These are phyloP conservation scores for Bidens hawaiensis DNA, from an alignment of 140 eudicot genomes.

Conservation along the genomic window DNA sequence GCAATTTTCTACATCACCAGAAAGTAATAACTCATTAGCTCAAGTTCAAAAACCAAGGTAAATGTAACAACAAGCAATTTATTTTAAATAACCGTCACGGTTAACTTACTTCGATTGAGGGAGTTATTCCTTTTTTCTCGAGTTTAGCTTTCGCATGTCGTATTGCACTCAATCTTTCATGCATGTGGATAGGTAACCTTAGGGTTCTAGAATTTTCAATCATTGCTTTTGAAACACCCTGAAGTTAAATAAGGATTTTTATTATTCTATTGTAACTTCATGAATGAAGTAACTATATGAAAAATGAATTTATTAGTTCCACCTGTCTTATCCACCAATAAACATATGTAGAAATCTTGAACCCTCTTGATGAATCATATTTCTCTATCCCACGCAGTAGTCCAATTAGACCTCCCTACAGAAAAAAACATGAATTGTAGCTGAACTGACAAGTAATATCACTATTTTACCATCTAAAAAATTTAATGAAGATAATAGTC, in stretches of 20 bases:
- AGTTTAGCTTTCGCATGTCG: constrained; percentile 75
- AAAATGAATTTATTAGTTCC: constrained; percentile 13
- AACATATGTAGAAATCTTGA: constrained; percentile 88
- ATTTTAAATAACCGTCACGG: neutral
- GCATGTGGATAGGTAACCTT: constrained; percentile 81
- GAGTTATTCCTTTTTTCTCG: constrained; percentile 80
- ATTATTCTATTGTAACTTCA: constrained; percentile 4
- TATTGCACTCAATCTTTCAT: constrained; percentile 77
- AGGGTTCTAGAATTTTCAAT: constrained; percentile 82
- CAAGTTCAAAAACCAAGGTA: neutral
- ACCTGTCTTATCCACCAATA: constrained; percentile 99
- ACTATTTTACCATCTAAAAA: neutral
- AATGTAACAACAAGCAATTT: neutral
- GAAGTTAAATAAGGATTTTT: constrained; percentile 8
- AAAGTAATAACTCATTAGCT: constrained; percentile 1
- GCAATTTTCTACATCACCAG: constrained; percentile 63
- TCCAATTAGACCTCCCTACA: constrained; percentile 94
- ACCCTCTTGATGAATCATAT: constrained; percentile 96
- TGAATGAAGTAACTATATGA: constrained; percentile 1
- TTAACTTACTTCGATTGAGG: constrained; percentile 70
- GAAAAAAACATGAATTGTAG: constrained; percentile 1
- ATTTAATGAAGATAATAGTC: constrained; percentile 12
- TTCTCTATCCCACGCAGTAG: constrained; percentile 91
- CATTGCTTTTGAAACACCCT: constrained; percentile 93
- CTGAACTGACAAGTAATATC: neutral